Evolutionary conservation across 148 eudicot genomes (phyloP).

Genomic region (Cornus florida): DNA sequence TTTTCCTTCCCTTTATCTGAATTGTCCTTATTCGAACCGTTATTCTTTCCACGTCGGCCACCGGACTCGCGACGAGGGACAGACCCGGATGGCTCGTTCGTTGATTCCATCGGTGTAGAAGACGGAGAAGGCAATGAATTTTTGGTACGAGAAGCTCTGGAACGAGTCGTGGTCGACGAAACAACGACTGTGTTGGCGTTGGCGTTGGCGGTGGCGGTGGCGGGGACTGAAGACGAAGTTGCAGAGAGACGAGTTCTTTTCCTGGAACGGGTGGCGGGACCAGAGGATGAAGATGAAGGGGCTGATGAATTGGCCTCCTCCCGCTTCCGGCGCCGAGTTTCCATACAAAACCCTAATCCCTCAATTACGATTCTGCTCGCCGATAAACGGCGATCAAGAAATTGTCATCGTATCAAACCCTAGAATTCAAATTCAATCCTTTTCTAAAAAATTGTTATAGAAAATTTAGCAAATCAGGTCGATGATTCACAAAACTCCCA

Average conservation of each 20-base stretch:
- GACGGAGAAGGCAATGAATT: constrained; percentile 24
- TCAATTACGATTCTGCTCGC: constrained; percentile 22
- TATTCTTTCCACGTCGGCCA: constrained; percentile 65
- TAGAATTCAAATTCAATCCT: background rate
- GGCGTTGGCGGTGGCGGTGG: constrained; percentile 13
- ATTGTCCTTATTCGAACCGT: constrained; percentile 40
- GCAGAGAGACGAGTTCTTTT: constrained; percentile 61
- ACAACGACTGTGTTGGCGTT: constrained; percentile 20
- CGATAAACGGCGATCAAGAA: constrained; percentile 42
- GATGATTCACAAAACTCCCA: background rate
- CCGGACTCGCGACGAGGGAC: no score
- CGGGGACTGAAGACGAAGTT: constrained; percentile 22
- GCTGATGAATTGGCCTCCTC: constrained; percentile 99
- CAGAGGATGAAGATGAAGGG: constrained; percentile 68
- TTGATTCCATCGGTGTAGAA: constrained; percentile 46
- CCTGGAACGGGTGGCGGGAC: constrained; percentile 59
- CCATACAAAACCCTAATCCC: constrained; percentile 85
- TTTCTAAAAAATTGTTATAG: background rate
- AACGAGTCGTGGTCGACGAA: constrained; percentile 42
- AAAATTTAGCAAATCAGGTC: constrained; percentile 8
- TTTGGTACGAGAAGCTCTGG: constrained; percentile 37
- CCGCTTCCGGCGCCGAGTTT: constrained; percentile 99
- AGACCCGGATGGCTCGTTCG: constrained; percentile 55
- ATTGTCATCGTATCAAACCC: constrained; percentile 31
- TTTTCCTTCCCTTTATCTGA: constrained; percentile 84